Base-by-base conservation (phyloP, 108 stramenopile genomes). In the Craspedostauros australis region DNA sequence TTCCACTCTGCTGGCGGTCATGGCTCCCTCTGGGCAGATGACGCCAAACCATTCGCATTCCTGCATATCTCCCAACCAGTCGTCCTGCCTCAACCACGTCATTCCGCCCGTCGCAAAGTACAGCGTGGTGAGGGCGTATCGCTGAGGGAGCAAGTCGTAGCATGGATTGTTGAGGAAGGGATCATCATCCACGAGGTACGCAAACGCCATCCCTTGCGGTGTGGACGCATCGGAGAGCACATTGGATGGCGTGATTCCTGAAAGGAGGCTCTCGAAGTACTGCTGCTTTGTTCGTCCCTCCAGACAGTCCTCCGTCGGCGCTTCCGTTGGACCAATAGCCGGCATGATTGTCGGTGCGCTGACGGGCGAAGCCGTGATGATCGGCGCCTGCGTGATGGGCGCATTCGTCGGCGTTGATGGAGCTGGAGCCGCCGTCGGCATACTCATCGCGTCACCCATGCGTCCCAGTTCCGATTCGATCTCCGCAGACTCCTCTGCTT, bases 1-100 rank as follows among this genome's bases (percentile, higher is more conserved):
- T 31, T 49, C 25, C 20, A 66, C 30, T 38, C 45, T 30, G 9
- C 46, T 60, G 18, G 34, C 46, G 33, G 48, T 27, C 2, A 43
- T 46, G 1, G 39, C 11, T 26, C 46, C 24, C 31, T 28, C 58
- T 12, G 46, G 32, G 29, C 85, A 86, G 14, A 62, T 49, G 12
- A 86, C 64, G 30, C 65, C 73, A 46, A 49, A 54, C 85, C 85
- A 86, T 8, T 63, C 57, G 42, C 85, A 86, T 60, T 86, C 85
- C 54, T 71, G 66, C 8, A 51, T 42, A 4, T 51, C 50, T 11
- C 77, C 64, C 14, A 86, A 41, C 85, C 85, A 86, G 7, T 64
- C 63, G 6, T 57, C 21, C 2, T 23, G 25, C 3, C 54, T 52
- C 15, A 4, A 30, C 75, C 75, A 76, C 7, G 15, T 19, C 2